These are phyloP conservation scores for Zasmidium citrigriseum DNA, from an alignment of 2,329 filamentous ascomycete genomes.

Conservation along the genomic window DNA sequence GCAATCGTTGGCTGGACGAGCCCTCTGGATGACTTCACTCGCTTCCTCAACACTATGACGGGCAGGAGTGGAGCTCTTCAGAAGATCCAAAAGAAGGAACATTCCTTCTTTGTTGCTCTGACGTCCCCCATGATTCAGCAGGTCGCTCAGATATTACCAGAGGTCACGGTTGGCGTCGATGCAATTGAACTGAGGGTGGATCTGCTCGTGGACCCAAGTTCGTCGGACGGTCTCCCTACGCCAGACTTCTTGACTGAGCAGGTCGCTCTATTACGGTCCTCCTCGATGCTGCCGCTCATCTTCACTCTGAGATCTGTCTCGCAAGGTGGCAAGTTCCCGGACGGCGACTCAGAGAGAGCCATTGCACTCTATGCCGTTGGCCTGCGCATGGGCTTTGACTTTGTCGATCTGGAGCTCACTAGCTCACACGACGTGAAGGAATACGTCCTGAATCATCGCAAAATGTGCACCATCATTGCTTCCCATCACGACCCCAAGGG, in stretches of 20 bases:
- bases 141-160: slow-evolving; percentile 65
- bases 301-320: slow-evolving; percentile 85
- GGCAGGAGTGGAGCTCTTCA: slow-evolving; percentile 59
- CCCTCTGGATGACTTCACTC: slow-evolving; percentile 62
- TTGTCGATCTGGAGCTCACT: slow-evolving; percentile 88
- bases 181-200: slow-evolving; percentile 95
- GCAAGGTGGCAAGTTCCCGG: slow-evolving; percentile 87
- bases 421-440: slow-evolving; percentile 76
- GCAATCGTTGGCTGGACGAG: slow-evolving; percentile 36
- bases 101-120: slow-evolving; percentile 90
- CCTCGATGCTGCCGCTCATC: slow-evolving; percentile 76
- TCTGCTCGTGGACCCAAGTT: slow-evolving; percentile 72
- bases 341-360: slow-evolving; percentile 64
- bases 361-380: slow-evolving; percentile 75
- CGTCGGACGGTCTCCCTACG: slow-evolving; percentile 58
- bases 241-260: slow-evolving; percentile 80
- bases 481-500: slow-evolving; percentile 90
- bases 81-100: slow-evolving; percentile 62
- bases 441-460: slow-evolving; percentile 50
- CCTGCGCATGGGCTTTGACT: slow-evolving; percentile 83
- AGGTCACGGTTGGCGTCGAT: slow-evolving; percentile 80
- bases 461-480: slow-evolving; percentile 82
- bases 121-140: slow-evolving; percentile 74
- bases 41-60: slow-evolving; percentile 70
- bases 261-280: slow-evolving; percentile 73